Percentiles rank a stretch among this genome's conserved stretches.
Evolutionary conservation across 306 rosid species (phyloP).

Genomic region (Oxytropis ochrocephala): DNA sequence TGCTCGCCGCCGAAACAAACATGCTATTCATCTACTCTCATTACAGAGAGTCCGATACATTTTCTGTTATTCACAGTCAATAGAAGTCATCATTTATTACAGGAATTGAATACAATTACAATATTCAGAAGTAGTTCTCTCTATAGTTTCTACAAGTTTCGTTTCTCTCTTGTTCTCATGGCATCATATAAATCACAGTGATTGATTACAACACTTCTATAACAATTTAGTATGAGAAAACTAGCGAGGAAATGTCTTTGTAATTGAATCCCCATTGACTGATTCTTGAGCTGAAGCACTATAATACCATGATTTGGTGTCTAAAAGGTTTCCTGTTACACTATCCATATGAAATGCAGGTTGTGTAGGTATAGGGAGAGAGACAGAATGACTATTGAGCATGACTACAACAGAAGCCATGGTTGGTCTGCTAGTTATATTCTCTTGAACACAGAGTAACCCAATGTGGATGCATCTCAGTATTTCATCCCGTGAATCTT

Average conservation of each 20-base stretch:
- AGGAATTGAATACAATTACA: too few species aligned
- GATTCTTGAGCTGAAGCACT: neutral
- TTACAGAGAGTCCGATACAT: too few species aligned
- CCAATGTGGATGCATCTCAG: conserved; percentile 5
- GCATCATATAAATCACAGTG: too few species aligned
- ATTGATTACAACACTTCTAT: too few species aligned
- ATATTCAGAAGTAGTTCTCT: too few species aligned
- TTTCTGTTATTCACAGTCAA: too few species aligned
- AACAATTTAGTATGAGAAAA: too few species aligned
- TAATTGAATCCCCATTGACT: neutral
- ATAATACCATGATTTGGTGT: neutral
- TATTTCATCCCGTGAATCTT: neutral
- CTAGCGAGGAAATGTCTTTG: neutral
- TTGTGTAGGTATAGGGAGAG: neutral
- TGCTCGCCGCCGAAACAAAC: too few species aligned
- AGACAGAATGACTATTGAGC: neutral
- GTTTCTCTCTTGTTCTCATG: too few species aligned
- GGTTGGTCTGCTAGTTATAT: neutral
- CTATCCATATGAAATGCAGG: neutral
- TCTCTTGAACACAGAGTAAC: conserved; percentile 13
- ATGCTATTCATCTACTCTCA: too few species aligned
- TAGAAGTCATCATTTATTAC: too few species aligned
- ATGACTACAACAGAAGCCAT: neutral
- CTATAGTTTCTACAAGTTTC: too few species aligned
- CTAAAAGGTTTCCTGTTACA: neutral